Base-by-base conservation (phyloP, 306 rosid genomes). In the Fragaria vesca region DNA sequence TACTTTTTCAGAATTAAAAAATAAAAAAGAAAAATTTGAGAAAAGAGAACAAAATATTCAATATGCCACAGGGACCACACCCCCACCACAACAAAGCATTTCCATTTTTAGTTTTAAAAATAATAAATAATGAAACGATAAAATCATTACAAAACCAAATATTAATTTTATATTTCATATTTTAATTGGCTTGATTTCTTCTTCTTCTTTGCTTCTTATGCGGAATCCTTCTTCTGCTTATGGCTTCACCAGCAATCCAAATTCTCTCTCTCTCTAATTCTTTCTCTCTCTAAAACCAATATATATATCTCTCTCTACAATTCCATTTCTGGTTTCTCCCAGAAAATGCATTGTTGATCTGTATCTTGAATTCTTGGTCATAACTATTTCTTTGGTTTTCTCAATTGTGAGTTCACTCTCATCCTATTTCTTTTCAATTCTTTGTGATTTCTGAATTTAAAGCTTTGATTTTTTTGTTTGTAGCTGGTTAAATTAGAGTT, bases 181-280 rank as follows among this genome's bases (percentile, higher is more conserved):
- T 47, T 24, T 57, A 52, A 57, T 73, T 76, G 80, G 83, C 62
- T 85, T 85, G 83, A 83, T 86, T 83, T 81, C 63, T 60, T 83
- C 90, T 82, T 82, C 88, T 26, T 26, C 34, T 70, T 65, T 58
- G 78, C 82, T 74, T 81, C 81, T 72, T 85, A 78, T 51, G 76
- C 81, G 83, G 91, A 82, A 83, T 87, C 78, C 84, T 62, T 38
- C 73, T 51, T 72, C 48, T 68, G 58, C 82, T 42, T 48, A 79
- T 83, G 83, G 89, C 91, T 78, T 87, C 82, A 63, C 85, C 68
- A 54, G 80, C 77, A 86, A 83, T 89, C 91, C 88, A 83, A 83
- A 45, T 73, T 84, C 43, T 69, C 79, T 5, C 87, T 83, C 89
- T 85, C 85, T 76, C 66, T 30, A 48, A 73, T 51, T 54, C 51